These are phyloP conservation scores for Diutina siamensis DNA, from an alignment of 1,139 yeast genomes.

Conservation along the genomic window DNA sequence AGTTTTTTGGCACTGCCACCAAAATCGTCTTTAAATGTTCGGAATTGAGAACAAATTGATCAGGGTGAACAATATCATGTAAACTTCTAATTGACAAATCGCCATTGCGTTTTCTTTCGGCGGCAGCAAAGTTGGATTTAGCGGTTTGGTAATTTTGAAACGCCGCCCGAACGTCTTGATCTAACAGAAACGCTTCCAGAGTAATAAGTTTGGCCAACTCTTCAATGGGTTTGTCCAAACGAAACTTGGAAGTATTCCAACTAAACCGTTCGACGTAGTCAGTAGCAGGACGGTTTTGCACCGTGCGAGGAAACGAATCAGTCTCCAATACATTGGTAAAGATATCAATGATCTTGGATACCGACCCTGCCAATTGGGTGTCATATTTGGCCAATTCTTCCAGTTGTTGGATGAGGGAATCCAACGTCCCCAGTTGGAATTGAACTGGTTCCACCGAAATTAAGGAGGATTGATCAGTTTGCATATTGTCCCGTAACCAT, in stretches of 20 bases:
- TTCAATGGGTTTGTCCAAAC: slow-evolving; percentile 72
- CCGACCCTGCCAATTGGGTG: slow-evolving; percentile 55
- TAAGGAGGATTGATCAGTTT: neutral
- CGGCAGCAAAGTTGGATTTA: slow-evolving; percentile 71
- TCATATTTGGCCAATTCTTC: slow-evolving; percentile 83
- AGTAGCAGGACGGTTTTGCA: slow-evolving; percentile 37
- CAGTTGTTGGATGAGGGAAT: slow-evolving; percentile 78
- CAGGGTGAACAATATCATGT: slow-evolving; percentile 78
- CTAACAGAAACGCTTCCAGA: slow-evolving; percentile 70
- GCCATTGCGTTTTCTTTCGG: slow-evolving; percentile 88
- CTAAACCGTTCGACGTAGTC: slow-evolving; percentile 62
- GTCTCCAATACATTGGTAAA: slow-evolving; percentile 29
- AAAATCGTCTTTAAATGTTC: slow-evolving; percentile 78
- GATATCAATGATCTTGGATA: slow-evolving; percentile 67
- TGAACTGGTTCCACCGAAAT: slow-evolving; percentile 49
- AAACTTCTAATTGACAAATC: slow-evolving; percentile 84
- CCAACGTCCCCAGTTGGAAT: slow-evolving; percentile 91
- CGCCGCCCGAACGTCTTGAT: slow-evolving; percentile 65
- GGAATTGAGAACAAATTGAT: slow-evolving; percentile 73
- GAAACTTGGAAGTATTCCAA: slow-evolving; percentile 83
- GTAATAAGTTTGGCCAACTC: slow-evolving; percentile 63
- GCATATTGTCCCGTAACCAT: slow-evolving; percentile 4
- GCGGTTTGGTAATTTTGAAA: slow-evolving; percentile 70
- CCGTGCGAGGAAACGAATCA: slow-evolving; percentile 12
- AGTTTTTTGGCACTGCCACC: slow-evolving; percentile 72